phyloP scores from a whole-genome alignment of 1,284 basidiomycete genomes.

The Jaminaea rosea region DNA sequence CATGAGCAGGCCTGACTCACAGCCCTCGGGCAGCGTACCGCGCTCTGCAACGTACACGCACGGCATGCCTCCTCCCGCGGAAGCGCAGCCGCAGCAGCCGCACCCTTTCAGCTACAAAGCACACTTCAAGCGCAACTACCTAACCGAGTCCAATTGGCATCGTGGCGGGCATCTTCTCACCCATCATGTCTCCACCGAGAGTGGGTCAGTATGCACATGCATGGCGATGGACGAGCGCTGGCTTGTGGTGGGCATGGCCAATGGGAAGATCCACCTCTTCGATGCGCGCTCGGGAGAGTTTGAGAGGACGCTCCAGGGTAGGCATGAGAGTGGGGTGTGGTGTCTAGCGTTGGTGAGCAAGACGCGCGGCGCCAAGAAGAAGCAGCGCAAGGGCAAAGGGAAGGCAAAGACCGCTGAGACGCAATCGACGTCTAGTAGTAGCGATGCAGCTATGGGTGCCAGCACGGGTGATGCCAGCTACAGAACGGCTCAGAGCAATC shows the following conservation, averaged over 20 bases:
- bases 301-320: slow-evolving; percentile 65
- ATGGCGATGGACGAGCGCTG: slow-evolving; percentile 74
- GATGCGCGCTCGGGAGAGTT: slow-evolving; percentile 70
- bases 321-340: slow-evolving; percentile 83
- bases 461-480: no score
- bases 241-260: slow-evolving; percentile 84
- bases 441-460: background rate
- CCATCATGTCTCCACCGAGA: slow-evolving; percentile 55
- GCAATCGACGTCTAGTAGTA: background rate
- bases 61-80: no score
- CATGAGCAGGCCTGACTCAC: no score
- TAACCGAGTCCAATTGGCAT: slow-evolving; percentile 74
- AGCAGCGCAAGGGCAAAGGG: slow-evolving; percentile 13
- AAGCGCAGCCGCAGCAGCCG: background rate
- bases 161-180: slow-evolving; percentile 67
- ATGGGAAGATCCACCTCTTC: slow-evolving; percentile 78
- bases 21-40: no score
- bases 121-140: slow-evolving; percentile 69
- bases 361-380: background rate
- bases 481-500: no score
- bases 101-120: slow-evolving; percentile 56
- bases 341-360: slow-evolving; percentile 62
- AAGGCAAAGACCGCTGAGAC: slow-evolving; percentile 9
- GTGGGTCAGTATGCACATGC: slow-evolving; percentile 55
- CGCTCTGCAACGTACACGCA: no score